Base-by-base conservation (phyloP, 179 eudicot genomes). In the Spinacia oleracea region DNA sequence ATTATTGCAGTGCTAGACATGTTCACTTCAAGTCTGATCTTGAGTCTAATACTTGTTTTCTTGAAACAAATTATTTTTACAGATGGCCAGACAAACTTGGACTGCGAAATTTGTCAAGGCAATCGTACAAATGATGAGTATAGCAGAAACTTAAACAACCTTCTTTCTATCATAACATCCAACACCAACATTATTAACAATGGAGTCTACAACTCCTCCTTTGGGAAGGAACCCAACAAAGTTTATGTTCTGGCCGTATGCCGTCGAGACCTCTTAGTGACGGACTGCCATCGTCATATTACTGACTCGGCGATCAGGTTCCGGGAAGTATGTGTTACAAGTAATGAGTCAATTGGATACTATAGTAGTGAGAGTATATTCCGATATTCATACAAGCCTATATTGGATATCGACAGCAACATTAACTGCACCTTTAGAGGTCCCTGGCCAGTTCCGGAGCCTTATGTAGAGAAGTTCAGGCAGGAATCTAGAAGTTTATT, bases 131-230 rank as follows among this genome's bases (percentile, higher is more conserved):
- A 81, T 31, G n/a, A n/a, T n/a, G 20, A 21, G 4, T 85, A 72
- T 70, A 66, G 70, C 62, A 73, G n/a, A 29, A 87, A 85, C 77
- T 85, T 85, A 1, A 55, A 81, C 20, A 74, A 69, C 6, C 81
- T 81, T 69, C 71, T 79, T 3, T n/a, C 76, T 31, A 40, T 67
- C 46, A 81, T 85, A 31, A 34, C 84, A 7, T 31, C 78, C 0
- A 74, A 42, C 43, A 55, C 78, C 1, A 40, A 73, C 11, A 27
- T 56, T n/a, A n/a, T n/a, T 2, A 21, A n/a, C 18, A 48, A 66
- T n/a, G 79, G 79, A 63, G 74, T 66, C 45, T 67, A 35, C 70
- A 74, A 74, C 69, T 38, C 42, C 21, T 66, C 83, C 0, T 65
- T 43, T 9, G 83, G 83, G 60, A 60, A 80, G 10, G 32, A 48